Conservation (phyloP, 2,329 filamentous ascomycete genomes). For the Hymenoscyphus occultus region DNA sequence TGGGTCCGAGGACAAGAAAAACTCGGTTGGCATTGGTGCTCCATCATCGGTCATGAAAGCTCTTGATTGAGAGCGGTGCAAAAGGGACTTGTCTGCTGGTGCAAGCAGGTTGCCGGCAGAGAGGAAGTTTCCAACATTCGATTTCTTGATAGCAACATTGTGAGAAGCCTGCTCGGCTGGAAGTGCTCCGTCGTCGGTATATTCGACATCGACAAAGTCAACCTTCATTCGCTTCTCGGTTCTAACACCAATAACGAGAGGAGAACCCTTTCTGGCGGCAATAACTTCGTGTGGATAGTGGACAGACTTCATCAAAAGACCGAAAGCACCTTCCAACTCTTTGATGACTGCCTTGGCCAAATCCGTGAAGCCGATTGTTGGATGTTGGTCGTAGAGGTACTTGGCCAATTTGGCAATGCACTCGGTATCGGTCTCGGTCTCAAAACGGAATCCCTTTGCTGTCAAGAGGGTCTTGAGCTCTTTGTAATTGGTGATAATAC, state of each 20-base stretch:
- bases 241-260: slow-evolving; percentile 93
- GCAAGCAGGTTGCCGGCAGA: slow-evolving; percentile 70
- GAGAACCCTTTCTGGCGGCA: slow-evolving; percentile 96
- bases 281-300: slow-evolving; percentile 98
- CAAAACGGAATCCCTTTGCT: slow-evolving; percentile 95
- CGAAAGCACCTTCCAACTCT: slow-evolving; percentile 97
- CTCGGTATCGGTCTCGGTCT: slow-evolving; percentile 99
- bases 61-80: slow-evolving; percentile 97
- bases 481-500: slow-evolving; percentile 99
- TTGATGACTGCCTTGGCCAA: slow-evolving; percentile 97
- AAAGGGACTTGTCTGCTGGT: slow-evolving; percentile 93
- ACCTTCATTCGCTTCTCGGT: slow-evolving; percentile 99
- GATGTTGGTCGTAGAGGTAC: slow-evolving; percentile 95
- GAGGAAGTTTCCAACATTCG: slow-evolving; percentile 62
- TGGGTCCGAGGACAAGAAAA: slow-evolving; percentile 98
- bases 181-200: slow-evolving; percentile 76
- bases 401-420: slow-evolving; percentile 99
- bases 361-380: slow-evolving; percentile 91
- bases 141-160: slow-evolving; percentile 95
- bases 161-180: slow-evolving; percentile 93
- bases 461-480: slow-evolving; percentile 91
- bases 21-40: slow-evolving; percentile 95
- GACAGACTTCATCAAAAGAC: slow-evolving; percentile 94
- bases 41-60: slow-evolving; percentile 99
- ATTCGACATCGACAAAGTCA: slow-evolving; percentile 99